Evolutionary conservation across 2,329 filamentous ascomycete species (phyloP).

Genomic region (Cyanodermella asteris): DNA sequence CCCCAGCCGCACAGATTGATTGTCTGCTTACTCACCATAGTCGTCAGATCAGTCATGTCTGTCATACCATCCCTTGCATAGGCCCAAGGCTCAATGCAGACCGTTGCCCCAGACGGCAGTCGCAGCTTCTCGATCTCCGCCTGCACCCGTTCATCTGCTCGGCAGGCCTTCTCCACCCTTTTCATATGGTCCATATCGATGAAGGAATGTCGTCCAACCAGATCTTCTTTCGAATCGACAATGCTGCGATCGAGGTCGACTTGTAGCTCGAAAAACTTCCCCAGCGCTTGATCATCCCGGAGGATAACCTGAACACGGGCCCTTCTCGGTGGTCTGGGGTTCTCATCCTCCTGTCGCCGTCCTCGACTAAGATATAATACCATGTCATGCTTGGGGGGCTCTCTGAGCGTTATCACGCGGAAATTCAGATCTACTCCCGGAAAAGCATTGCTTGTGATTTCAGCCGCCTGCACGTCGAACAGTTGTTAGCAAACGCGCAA

Average conservation of each 20-base stretch:
- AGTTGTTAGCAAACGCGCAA: conserved; percentile 60
- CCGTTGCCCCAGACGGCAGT: conserved; percentile 89
- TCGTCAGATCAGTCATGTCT: too few species aligned
- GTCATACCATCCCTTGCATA: too few species aligned
- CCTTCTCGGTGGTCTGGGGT: conserved; percentile 59
- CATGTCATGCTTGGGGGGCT: conserved; percentile 74
- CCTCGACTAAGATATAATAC: conserved; percentile 57
- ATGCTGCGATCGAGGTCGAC: conserved; percentile 54
- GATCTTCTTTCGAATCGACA: too few species aligned
- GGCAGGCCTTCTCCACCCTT: conserved; percentile 51
- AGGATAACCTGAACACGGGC: too few species aligned
- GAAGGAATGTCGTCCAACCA: too few species aligned
- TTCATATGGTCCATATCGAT: conserved; percentile 77
- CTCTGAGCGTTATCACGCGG: conserved; percentile 60
- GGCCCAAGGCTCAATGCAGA: too few species aligned
- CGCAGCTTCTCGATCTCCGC: conserved; percentile 71
- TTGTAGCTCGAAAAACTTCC: conserved; percentile 62
- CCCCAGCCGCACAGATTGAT: conserved; percentile 43
- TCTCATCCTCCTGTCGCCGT: too few species aligned
- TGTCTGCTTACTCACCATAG: conserved; percentile 77
- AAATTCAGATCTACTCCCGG: too few species aligned
- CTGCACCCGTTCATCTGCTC: conserved; percentile 60
- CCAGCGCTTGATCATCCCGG: too few species aligned
- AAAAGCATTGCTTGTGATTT: too few species aligned
- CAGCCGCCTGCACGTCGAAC: too few species aligned